phyloP scores from a whole-genome alignment of 208 protist species.

The Leishmania martiniquensis region DNA sequence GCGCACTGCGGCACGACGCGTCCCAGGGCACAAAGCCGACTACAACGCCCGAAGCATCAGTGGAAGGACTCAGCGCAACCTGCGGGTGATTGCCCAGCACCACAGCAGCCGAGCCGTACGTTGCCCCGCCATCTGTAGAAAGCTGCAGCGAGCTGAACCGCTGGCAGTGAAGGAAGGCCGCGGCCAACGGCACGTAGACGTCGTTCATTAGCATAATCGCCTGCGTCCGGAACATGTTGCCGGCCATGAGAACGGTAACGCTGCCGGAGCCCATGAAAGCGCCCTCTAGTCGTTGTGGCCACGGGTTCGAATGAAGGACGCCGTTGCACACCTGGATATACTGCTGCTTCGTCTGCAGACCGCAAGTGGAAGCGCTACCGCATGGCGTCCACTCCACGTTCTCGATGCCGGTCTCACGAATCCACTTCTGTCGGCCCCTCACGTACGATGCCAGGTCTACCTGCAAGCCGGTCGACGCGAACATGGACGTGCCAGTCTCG shows the following conservation, averaged over 20 bases:
- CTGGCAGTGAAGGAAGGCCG: conserved; percentile 43
- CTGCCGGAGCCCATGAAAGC: conserved; percentile 37
- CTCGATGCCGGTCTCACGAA: conserved; percentile 34
- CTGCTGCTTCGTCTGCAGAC: conserved; percentile 27
- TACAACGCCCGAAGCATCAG: conserved; percentile 38
- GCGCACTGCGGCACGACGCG: conserved; percentile 26
- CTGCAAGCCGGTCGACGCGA: conserved; percentile 34
- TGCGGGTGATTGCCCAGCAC: conserved; percentile 43
- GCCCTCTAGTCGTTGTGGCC: conserved; percentile 46
- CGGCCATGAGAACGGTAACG: conserved; percentile 39
- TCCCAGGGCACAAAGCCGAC: conserved; percentile 57
- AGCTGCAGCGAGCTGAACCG: conserved; percentile 38
- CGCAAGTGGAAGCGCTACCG: conserved; percentile 43
- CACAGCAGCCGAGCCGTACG: conserved; percentile 48
- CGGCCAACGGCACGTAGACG: conserved; percentile 41
- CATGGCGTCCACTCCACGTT: conserved; percentile 46
- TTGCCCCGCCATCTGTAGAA: conserved; percentile 31
- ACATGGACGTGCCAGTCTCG: conserved; percentile 33
- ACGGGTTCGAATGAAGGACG: conserved; percentile 19
- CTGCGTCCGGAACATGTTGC: conserved; percentile 28
- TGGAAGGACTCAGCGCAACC: conserved; percentile 27
- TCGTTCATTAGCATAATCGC: conserved; percentile 35
- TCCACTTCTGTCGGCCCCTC: conserved; percentile 41
- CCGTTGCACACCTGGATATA: conserved; percentile 51
- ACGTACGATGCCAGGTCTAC: conserved; percentile 34